phyloP scores from a whole-genome alignment of 164 flowering plant genomes.

The Buxus sempervirens region DNA sequence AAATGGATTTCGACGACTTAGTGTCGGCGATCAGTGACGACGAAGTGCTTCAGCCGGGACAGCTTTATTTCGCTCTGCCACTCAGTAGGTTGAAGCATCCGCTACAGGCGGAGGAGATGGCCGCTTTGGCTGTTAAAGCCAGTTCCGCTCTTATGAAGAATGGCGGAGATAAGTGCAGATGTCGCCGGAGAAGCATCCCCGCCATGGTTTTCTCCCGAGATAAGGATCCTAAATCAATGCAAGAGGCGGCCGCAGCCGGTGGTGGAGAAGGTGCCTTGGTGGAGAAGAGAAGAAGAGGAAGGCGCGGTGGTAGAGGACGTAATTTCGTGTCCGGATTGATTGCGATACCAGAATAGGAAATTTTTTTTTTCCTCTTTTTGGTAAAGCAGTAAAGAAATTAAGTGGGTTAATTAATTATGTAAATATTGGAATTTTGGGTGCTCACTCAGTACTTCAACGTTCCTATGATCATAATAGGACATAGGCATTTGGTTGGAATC shows the following conservation, averaged over 20 bases:
- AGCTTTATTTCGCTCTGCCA: conserved; percentile 78
- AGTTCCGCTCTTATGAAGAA: conserved; percentile 43
- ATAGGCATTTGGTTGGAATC: no score
- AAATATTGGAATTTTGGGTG: no score
- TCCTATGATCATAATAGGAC: no score
- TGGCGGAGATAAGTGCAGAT: conserved; percentile 4
- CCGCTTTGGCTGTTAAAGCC: conserved; percentile 90
- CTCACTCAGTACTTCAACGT: no score
- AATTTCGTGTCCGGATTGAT: conserved; percentile 20
- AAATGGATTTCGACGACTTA: conserved; percentile 78
- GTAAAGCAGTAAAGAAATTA: background rate
- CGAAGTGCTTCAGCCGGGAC: conserved; percentile 70
- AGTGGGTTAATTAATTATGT: no score
- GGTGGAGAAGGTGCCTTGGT: conserved; percentile 4
- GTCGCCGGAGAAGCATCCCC: conserved; percentile 9
- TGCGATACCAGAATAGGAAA: conserved; percentile 29
- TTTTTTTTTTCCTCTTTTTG: no score
- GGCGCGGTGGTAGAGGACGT: conserved; percentile 13
- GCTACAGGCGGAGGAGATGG: conserved; percentile 69
- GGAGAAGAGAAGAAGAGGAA: conserved; percentile 20
- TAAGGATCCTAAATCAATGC: background rate
- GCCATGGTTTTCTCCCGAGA: background rate
- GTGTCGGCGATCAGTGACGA: conserved; percentile 52
- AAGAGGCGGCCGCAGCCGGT: background rate
- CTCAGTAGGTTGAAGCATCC: conserved; percentile 39